Evolutionary conservation across 257 asterid genomes (phyloP), one percentile per base, ranked within the genome.

Genomic region (Handroanthus guayacan): DNA sequence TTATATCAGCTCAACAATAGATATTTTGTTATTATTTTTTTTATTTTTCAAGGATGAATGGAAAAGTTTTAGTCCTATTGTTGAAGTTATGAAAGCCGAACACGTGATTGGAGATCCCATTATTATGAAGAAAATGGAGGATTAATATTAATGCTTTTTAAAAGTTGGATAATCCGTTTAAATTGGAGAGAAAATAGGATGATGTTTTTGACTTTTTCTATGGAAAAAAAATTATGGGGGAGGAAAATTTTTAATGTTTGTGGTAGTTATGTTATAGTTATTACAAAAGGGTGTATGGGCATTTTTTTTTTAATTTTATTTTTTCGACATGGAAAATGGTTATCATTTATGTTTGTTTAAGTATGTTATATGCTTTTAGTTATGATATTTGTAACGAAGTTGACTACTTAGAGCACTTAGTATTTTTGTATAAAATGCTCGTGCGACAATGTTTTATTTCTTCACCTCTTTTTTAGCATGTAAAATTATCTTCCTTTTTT

Each of bases 71-170:
- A 68, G 71, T 34, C 78, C 72, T 76, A 74, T 54, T 78, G 64
- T 75, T 68, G 72, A 68, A 77, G 74, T 67, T 75, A 78, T 69
- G 31, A 66, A 54, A 16, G 6, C 3, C 56, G 50, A 82, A 85
- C 94, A 86, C 87, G 88, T 87, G 89, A 82, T 78, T 86, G 93
- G 89, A 87, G 84, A 86, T 86, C 90, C 89, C 75, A 81, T 37
- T 69, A 71, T 78, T 75, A 13, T 86, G 88, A 86, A 69, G 58
- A 43, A 25, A 18, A 73, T 68, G 82, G 47, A 51, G 80, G 84
- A 79, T 77, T 77, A 25, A 25, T 25, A 74, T 62, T 75, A 71
- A 69, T 39, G 78, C 66, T 67, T 48, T 36, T 65, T 57, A 38
- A 43, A 80, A 64, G 74, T 81, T 85, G 76, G 71, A 74, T 79